Conservation (phyloP, 2,329 filamentous ascomycete genomes). For the Stagonosporopsis cucurbitacearum region DNA sequence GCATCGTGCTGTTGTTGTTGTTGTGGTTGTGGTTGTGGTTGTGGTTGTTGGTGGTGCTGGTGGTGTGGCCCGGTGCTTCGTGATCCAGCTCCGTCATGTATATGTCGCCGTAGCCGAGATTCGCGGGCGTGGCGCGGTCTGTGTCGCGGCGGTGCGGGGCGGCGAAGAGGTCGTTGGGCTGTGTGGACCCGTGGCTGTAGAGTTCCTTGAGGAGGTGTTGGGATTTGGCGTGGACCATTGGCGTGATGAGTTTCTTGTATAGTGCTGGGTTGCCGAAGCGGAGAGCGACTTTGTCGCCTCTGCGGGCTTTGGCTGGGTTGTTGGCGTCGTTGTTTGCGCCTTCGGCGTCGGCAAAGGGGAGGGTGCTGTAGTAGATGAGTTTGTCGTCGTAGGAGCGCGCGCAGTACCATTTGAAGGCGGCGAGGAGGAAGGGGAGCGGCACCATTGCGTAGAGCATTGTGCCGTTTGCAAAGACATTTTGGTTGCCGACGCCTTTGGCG, state of each 20-base stretch:
- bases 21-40: not conserved
- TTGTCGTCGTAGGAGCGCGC: constrained; percentile 75
- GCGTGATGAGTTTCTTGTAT: constrained; percentile 67
- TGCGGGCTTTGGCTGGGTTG: constrained; percentile 36
- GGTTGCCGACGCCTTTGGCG: constrained; percentile 63
- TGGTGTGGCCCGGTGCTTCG: constrained; percentile 59
- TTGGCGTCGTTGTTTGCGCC: constrained; percentile 53
- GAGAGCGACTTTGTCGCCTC: constrained; percentile 69
- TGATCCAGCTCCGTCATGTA: constrained; percentile 77
- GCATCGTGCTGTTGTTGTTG: constrained; percentile 19
- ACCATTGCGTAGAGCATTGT: constrained; percentile 71
- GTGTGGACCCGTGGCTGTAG: constrained; percentile 78
- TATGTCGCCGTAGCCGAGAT: constrained; percentile 78
- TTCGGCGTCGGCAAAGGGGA: constrained; percentile 56
- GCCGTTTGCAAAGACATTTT: constrained; percentile 44
- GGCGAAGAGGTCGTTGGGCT: constrained; percentile 52
- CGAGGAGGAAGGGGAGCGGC: constrained; percentile 78
- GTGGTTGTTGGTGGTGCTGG: not conserved
- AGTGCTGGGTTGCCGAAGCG: constrained; percentile 90
- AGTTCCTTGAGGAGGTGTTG: constrained; percentile 83
- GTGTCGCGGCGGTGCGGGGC: constrained; percentile 34
- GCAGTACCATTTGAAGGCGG: constrained; percentile 88
- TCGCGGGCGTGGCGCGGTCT: constrained; percentile 53
- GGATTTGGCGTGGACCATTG: constrained; percentile 91
- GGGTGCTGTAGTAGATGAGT: constrained; percentile 78